Evolutionary conservation across 768 basidiomycete species (phyloP), one percentile per base, ranked within the genome.

Genomic region (Macrolepiota albuminosa): DNA sequence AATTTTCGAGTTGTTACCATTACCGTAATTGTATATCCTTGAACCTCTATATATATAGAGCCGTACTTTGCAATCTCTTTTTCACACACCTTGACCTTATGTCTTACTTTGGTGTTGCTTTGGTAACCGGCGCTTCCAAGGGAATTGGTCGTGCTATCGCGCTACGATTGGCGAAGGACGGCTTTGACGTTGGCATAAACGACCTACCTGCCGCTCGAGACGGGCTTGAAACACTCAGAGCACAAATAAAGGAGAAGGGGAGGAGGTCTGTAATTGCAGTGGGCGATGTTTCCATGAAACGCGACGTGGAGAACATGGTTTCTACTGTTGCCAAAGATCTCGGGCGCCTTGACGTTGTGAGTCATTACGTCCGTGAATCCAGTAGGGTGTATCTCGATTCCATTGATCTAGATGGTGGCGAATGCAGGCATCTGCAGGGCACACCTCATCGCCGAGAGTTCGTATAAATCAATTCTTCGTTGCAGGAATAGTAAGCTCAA

Each of bases 61-160:
- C 36, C 13, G 50, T 7, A 51, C 13, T 13, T 16, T 1, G 6
- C 5, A 9, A 18, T 13, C 10, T 51, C 50, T 14, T 16, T 24
- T 13, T 21, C 33, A n/a, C 6, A 21, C 11, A 6, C 31, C n/a
- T 31, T 33, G 31, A 24, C 6, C 7, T n/a, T 2, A 56, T 56
- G 45, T 83, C 66, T 83, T 65, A 59, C 6, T 46, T 54, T n/a
- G 58, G 58, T 3, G 61, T 67, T 45, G 67, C 67, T 34, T 55
- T 67, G 7, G 61, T 67, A 14, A 67, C 67, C 7, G 67, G 67
- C 14, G 67, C 67, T 33, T 61, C 71, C 1, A 74, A 71, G 51
- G 79, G 80, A n/a, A 78, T 79, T 24, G 79, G 78, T 5, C 71
- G 74, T 31, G 75, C 75, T 54, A 76, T 80, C 42, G 74, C 78